phyloP scores from a whole-genome alignment of 768 basidiomycete species.

The Mycena vitilis region DNA sequence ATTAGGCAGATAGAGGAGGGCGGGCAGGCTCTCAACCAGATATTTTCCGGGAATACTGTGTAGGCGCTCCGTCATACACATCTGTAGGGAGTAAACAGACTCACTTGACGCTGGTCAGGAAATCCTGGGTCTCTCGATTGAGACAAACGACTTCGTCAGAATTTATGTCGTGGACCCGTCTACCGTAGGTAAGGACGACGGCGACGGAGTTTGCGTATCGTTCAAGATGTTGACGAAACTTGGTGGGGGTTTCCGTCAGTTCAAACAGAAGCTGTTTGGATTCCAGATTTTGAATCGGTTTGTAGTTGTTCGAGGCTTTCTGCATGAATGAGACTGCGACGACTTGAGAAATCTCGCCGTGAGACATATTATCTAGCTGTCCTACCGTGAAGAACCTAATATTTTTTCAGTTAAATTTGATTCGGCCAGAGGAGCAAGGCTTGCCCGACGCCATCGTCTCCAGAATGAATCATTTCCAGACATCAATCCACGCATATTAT shows the following conservation, averaged over 20 bases:
- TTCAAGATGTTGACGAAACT: conserved; percentile 47
- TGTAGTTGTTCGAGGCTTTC: conserved; percentile 53
- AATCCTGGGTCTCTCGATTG: conserved; percentile 32
- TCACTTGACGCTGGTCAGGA: conserved; percentile 48
- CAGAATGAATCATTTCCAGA: conserved; percentile 56
- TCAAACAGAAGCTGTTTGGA: conserved; percentile 57
- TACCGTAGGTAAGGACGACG: conserved; percentile 56
- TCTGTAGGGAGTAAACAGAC: conserved; percentile 7
- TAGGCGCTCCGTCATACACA: background rate
- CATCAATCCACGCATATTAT: conserved; percentile 59
- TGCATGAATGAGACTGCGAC: conserved; percentile 37
- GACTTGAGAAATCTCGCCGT: background rate
- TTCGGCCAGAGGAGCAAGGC: background rate
- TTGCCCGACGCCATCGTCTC: conserved; percentile 61
- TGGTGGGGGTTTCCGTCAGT: conserved; percentile 50
- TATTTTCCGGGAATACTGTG: conserved; percentile 61
- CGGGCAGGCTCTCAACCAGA: conserved; percentile 60
- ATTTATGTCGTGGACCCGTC: conserved; percentile 53
- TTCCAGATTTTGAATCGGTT: conserved; percentile 60
- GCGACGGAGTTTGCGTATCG: conserved; percentile 59
- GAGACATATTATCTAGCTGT: no score
- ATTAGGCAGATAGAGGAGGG: conserved; percentile 56
- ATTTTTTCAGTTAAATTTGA: background rate
- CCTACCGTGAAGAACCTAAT: conserved; percentile 53
- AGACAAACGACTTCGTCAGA: conserved; percentile 57